Conservation (phyloP, 2,329 filamentous ascomycete genomes). For the Periconia sp. region DNA sequence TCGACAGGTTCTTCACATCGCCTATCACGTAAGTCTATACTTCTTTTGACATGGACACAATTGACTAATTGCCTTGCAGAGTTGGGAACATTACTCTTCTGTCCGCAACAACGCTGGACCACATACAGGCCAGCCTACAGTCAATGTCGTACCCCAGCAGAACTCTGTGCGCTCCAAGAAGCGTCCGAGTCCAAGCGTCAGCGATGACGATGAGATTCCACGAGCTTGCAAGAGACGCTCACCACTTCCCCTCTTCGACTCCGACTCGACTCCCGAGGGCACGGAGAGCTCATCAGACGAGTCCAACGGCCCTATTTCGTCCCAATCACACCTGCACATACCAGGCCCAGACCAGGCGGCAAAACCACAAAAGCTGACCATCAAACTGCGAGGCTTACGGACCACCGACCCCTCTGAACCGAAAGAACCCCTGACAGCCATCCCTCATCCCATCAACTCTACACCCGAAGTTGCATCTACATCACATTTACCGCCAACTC, state of each 20-base stretch:
- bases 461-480: not conserved
- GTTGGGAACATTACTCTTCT: constrained; percentile 68
- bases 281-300: constrained; percentile 41
- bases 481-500: not conserved
- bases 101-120: constrained; percentile 63
- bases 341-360: constrained; percentile 13
- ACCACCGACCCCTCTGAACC: constrained; percentile 26
- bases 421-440: constrained; percentile 18
- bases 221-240: constrained; percentile 57
- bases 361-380: constrained; percentile 32
- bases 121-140: constrained; percentile 57
- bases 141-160: constrained; percentile 37
- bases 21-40: constrained; percentile 59
- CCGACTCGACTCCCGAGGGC: constrained; percentile 40
- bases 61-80: constrained; percentile 44
- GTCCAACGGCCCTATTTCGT: constrained; percentile 30
- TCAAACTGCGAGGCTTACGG: constrained; percentile 35
- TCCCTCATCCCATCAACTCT: constrained; percentile 1
- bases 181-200: constrained; percentile 54
- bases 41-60: not conserved
- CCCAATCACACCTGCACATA: constrained; percentile 26
- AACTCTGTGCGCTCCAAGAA: constrained; percentile 47
- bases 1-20: constrained; percentile 56
- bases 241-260: constrained; percentile 48
- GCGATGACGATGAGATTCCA: constrained; percentile 52